A percentile compares a stretch with the other conserved stretches of the same genome.
Conservation (phyloP, 164 flowering plant genomes). For the Berberis thunbergii region DNA sequence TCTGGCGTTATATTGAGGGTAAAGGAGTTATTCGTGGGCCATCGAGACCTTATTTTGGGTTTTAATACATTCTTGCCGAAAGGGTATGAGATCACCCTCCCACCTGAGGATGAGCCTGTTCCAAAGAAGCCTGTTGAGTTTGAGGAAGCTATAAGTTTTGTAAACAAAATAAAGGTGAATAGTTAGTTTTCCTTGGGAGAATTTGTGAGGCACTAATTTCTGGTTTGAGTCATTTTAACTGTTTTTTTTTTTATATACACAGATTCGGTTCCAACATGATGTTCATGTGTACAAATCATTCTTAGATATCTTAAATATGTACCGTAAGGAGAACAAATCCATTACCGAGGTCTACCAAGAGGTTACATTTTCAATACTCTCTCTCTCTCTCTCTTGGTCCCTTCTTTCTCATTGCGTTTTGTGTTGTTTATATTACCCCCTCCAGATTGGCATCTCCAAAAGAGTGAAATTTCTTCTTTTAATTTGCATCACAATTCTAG, state of each 20-base stretch:
- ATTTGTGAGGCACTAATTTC: no score
- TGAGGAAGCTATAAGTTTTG: not conserved
- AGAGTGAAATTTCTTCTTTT: not conserved
- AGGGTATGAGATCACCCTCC: not conserved
- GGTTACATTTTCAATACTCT: conserved; percentile 26
- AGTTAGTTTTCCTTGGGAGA: no score
- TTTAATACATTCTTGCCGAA: not conserved
- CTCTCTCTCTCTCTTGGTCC: not conserved
- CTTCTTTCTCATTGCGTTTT: not conserved
- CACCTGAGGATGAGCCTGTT: not conserved
- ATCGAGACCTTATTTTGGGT: not conserved
- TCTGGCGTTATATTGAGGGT: not conserved
- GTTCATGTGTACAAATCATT: conserved; percentile 87
- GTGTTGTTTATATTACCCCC: not conserved
- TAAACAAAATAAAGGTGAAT: no score
- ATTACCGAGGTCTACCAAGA: conserved; percentile 74
- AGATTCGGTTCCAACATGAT: conserved; percentile 84
- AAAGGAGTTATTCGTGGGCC: not conserved
- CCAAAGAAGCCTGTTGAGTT: not conserved
- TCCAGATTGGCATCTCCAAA: not conserved
- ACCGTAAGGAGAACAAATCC: conserved; percentile 74
- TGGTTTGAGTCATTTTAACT: not conserved
- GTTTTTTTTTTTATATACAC: conserved; percentile 13
- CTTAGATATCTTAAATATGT: conserved; percentile 81
- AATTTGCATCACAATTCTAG: not conserved